phyloP scores from a whole-genome alignment of 306 rosid species.

The Morella rubra region DNA sequence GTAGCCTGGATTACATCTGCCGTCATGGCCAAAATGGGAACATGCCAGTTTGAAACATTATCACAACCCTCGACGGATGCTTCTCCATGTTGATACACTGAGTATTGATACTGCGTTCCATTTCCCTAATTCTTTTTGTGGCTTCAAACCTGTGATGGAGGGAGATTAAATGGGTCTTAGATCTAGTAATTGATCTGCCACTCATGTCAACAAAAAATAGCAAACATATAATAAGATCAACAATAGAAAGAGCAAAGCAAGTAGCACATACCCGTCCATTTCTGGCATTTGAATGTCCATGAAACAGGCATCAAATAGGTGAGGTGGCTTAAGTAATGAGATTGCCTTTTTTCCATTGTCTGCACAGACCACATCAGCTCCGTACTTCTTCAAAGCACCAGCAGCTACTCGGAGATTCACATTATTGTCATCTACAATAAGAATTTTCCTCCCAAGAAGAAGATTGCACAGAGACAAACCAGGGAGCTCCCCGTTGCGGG shows the following conservation, averaged over 20 bases:
- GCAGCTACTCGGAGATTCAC: conserved; percentile 95
- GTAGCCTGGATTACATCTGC: conserved; percentile 98
- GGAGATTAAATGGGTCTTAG: conserved; percentile 3
- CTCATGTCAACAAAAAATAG: background rate
- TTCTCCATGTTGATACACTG: conserved; percentile 43
- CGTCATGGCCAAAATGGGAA: conserved; percentile 94
- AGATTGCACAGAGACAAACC: conserved; percentile 66
- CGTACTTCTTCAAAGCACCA: conserved; percentile 83
- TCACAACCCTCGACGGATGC: conserved; percentile 34
- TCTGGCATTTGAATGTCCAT: conserved; percentile 99
- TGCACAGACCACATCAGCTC: conserved; percentile 85
- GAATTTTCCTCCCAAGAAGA: conserved; percentile 77
- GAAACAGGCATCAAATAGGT: conserved; percentile 86
- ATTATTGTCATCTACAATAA: conserved; percentile 80
- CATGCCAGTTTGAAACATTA: conserved; percentile 45
- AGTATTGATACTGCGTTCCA: conserved; percentile 42
- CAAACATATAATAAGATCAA: background rate
- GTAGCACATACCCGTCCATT: conserved; percentile 81
- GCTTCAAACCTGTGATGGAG: conserved; percentile 67
- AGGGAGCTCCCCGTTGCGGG: conserved; percentile 71
- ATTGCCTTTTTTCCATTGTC: conserved; percentile 76
- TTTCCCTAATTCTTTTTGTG: conserved; percentile 60
- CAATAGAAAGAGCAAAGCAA: background rate
- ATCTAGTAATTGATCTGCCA: background rate
- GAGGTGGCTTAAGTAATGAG: conserved; percentile 71